Evolutionary conservation across 2,329 filamentous ascomycete species (phyloP).

Genomic region (Trematosphaeria pertusa): DNA sequence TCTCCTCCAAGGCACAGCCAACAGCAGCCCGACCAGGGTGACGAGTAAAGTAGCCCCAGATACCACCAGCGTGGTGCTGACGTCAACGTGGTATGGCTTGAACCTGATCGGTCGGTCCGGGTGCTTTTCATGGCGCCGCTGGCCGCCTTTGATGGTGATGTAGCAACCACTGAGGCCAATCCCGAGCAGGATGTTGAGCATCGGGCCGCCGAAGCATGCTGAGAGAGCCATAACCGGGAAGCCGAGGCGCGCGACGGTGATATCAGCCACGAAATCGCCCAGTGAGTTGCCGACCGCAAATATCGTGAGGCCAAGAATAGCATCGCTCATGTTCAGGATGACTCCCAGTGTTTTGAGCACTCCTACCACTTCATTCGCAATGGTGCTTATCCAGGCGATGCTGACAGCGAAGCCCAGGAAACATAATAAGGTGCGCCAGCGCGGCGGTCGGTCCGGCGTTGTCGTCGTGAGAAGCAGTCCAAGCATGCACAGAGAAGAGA

Average conservation of each 20-base stretch:
- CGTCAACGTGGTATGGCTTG: conserved; percentile 80
- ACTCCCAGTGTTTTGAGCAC: conserved; percentile 93
- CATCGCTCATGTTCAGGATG: conserved; percentile 90
- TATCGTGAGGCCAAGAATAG: conserved; percentile 90
- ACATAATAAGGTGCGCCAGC: conserved; percentile 79
- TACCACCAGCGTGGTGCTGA: conserved; percentile 84
- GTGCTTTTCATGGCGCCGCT: conserved; percentile 70
- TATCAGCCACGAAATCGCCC: conserved; percentile 91
- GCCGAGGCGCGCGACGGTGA: conserved; percentile 90
- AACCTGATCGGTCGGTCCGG: conserved; percentile 70
- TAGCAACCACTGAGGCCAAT: conserved; percentile 91
- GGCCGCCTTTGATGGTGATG: conserved; percentile 78
- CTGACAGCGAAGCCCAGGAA: conserved; percentile 90
- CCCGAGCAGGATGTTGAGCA: conserved; percentile 95
- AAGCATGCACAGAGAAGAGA: conserved; percentile 70
- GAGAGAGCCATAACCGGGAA: conserved; percentile 96
- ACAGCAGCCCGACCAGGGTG: conserved; percentile 78
- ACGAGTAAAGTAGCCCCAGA: conserved; percentile 83
- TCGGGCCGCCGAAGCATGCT: conserved; percentile 96
- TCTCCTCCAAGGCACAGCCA: conserved; percentile 70
- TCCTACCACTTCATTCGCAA: conserved; percentile 94
- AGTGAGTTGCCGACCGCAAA: conserved; percentile 97
- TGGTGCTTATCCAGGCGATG: conserved; percentile 95
- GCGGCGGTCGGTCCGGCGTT: conserved; percentile 69
- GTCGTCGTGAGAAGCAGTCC: conserved; percentile 73